phyloP scores from a whole-genome alignment of 352 stramenopile species.

The Pilasporangium apinafurcum region DNA sequence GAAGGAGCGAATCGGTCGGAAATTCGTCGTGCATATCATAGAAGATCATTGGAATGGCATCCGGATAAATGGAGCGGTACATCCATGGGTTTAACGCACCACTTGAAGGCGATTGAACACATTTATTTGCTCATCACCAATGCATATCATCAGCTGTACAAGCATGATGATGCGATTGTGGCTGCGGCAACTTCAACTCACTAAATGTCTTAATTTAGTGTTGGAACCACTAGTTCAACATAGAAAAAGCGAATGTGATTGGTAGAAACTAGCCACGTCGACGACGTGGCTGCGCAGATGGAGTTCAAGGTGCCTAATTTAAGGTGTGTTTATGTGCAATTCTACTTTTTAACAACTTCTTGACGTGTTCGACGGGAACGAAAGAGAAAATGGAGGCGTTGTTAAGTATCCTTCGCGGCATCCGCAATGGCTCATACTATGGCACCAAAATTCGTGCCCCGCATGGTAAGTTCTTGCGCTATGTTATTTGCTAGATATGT shows the following conservation, averaged over 20 bases:
- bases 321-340: not conserved
- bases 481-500: not conserved
- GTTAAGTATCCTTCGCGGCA: conserved; percentile 68
- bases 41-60: conserved; percentile 60
- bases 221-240: not conserved
- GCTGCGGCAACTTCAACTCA: conserved; percentile 15
- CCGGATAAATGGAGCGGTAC: conserved; percentile 62
- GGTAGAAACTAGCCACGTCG: not conserved
- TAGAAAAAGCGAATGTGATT: not conserved
- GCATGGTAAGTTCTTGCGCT: conserved; percentile 44
- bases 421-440: conserved; percentile 87
- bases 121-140: conserved; percentile 38
- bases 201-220: not conserved
- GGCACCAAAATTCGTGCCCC: conserved; percentile 85
- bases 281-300: not conserved
- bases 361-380: not conserved
- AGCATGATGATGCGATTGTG: not conserved
- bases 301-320: conserved; percentile 8
- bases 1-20: conserved; percentile 28
- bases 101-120: conserved; percentile 16
- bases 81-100: conserved; percentile 12
- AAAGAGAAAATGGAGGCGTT: conserved; percentile 35
- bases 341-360: conserved; percentile 4
- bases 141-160: conserved; percentile 34
- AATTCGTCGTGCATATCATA: conserved; percentile 55